Percentiles rank a stretch among this genome's conserved stretches.
phyloP scores from a whole-genome alignment of 345 rosid species.

The Triadica sebifera region DNA sequence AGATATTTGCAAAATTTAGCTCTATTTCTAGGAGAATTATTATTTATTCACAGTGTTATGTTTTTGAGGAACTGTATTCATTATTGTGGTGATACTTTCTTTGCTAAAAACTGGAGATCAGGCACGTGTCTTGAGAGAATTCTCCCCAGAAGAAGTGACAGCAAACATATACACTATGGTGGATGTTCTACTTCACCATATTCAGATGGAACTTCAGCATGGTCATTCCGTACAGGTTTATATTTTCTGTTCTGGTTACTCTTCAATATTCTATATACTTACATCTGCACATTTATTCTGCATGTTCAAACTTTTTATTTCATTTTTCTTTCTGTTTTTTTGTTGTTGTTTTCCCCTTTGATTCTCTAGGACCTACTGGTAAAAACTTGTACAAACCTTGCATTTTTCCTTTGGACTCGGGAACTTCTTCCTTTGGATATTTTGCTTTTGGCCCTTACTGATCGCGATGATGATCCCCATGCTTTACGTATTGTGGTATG shows the following conservation, averaged over 20 bases:
- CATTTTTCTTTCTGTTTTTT: not conserved
- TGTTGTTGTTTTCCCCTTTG: slow-evolving; percentile 10
- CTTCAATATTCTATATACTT: not conserved
- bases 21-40: slow-evolving; percentile 1
- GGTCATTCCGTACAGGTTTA: slow-evolving; percentile 75
- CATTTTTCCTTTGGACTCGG: slow-evolving; percentile 80
- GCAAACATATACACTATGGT: slow-evolving; percentile 93
- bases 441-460: slow-evolving; percentile 84
- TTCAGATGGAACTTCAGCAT: slow-evolving; percentile 73
- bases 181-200: slow-evolving; percentile 83
- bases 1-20: not conserved
- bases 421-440: slow-evolving; percentile 95
- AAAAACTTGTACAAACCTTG: slow-evolving; percentile 73
- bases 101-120: slow-evolving; percentile 29
- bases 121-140: slow-evolving; percentile 83
- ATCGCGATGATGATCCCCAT: slow-evolving; percentile 95
- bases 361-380: slow-evolving; percentile 54
- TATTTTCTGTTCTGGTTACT: slow-evolving; percentile 7
- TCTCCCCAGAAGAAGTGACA: slow-evolving; percentile 95
- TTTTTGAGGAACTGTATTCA: slow-evolving; percentile 14
- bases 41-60: slow-evolving; percentile 9
- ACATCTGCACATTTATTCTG: slow-evolving; percentile 6
- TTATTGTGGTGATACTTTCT: not conserved
- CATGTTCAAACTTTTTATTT: slow-evolving; percentile 22
- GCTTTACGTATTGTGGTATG: slow-evolving; percentile 88